Evolutionary conservation across 2,329 filamentous ascomycete genomes (phyloP).

Genomic region (Cladosporium halotolerans): DNA sequence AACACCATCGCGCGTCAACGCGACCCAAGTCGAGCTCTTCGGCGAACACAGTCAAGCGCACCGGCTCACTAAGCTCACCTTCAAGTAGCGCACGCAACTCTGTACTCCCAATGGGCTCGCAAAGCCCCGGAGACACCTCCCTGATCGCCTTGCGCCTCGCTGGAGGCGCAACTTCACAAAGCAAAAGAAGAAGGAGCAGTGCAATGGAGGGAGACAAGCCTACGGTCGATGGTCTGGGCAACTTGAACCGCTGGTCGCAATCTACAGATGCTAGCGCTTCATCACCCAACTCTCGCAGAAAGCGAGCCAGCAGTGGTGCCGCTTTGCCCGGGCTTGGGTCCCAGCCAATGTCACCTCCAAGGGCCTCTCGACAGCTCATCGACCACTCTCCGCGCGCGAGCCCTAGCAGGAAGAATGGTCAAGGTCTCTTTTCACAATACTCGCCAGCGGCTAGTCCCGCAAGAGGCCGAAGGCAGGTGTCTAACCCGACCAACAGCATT

Average conservation of each 20-base stretch:
- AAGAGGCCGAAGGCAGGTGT: conserved; percentile 8
- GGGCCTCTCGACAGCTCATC: conserved; percentile 24
- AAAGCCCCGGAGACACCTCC: conserved; percentile 20
- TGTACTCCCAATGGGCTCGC: conserved; percentile 16
- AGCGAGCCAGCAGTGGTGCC: conserved; percentile 33
- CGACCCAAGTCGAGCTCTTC: conserved; percentile 41
- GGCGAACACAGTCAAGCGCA: conserved; percentile 36
- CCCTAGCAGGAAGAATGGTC: conserved; percentile 26
- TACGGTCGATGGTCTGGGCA: conserved; percentile 41
- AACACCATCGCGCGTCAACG: conserved; percentile 26
- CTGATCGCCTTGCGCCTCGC: conserved; percentile 21
- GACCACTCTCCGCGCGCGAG: conserved; percentile 35
- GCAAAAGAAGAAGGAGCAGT: conserved; percentile 36
- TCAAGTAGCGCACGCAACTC: conserved; percentile 26
- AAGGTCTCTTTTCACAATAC: not conserved
- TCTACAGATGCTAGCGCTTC: conserved; percentile 47
- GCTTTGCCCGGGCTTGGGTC: conserved; percentile 28
- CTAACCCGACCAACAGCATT: conserved; percentile 4
- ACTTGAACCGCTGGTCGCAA: conserved; percentile 54
- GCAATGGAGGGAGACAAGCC: conserved; percentile 33
- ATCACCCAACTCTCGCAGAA: conserved; percentile 33
- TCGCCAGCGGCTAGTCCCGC: conserved; percentile 1
- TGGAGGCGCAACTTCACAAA: conserved; percentile 17
- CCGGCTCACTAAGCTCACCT: conserved; percentile 31
- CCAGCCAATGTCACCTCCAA: conserved; percentile 30